Evolutionary conservation across 2,329 filamentous ascomycete species (phyloP), one percentile per base, ranked within the genome.

Genomic region (Ophiostoma sp.): DNA sequence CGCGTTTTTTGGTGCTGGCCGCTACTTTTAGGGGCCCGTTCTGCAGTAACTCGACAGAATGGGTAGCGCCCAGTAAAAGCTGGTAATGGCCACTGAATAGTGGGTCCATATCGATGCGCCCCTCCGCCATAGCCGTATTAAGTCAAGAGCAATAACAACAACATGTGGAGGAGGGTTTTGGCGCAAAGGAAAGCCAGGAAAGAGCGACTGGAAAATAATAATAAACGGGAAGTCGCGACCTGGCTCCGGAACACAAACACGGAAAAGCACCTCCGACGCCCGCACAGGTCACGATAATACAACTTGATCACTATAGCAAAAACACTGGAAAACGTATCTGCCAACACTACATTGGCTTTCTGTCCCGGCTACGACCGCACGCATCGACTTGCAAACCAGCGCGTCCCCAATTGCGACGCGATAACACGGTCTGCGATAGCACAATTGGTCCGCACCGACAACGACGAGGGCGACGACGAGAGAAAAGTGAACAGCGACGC

Each of bases 1-100:
- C 67, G 70, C 70, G 70, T 48, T 68, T 67, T 68, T 67, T 57
- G 67, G 67, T 68, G 48, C 52, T 57, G 52, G 52, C 52, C 52
- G 52, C 52, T 57, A 57, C 52, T 57, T 62, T 62, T 20, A 35
- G 57, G 27, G 57, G 57, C 57, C 57, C 15, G 13, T 33, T 62
- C 57, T 62, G 15, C 57, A 62, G 52, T 27, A 57, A n/a, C 17
- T 48, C 44, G 17, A 7, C 5, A n/a, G 17, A 27, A 57, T 27
- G 13, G 52, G 23, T n/a, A 13, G 10, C 13, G 52, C 1, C 52
- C 52, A 57, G 27, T 62, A 17, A 33, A 15, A 62, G 27, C 27
- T 31, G 23, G 27, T 20, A 33, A 20, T 15, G 0, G 15, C 13
- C 11, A 15, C 27, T 7, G 5, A 27, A 62, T 60, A 62, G 27